Evolutionary conservation across 352 stramenopile genomes (phyloP).

Genomic region (Thraustochytrium sp.): DNA sequence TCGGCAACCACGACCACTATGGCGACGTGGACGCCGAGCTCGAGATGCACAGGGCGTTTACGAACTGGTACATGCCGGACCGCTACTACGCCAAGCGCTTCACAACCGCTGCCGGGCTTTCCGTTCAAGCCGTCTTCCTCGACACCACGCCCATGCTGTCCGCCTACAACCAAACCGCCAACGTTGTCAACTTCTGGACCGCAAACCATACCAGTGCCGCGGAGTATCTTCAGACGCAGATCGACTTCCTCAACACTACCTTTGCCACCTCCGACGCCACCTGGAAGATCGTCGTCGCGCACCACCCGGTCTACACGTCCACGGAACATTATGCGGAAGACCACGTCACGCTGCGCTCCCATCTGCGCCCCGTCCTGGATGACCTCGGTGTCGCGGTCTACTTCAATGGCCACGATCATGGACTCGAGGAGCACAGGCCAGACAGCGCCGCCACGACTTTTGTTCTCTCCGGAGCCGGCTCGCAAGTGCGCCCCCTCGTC

Average conservation of each 20-base stretch:
- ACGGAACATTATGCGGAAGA: constrained; percentile 39
- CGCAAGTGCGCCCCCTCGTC: not conserved
- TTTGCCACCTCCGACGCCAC: constrained; percentile 21
- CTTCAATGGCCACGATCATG: constrained; percentile 41
- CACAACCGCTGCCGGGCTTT: not conserved
- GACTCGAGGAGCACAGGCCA: constrained; percentile 13
- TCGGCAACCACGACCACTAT: constrained; percentile 30
- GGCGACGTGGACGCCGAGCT: not conserved
- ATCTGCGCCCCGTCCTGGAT: constrained; percentile 26
- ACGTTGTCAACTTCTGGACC: not conserved
- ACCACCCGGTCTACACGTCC: constrained; percentile 41
- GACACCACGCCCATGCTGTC: constrained; percentile 16
- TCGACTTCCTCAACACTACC: not conserved
- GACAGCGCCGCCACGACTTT: not conserved
- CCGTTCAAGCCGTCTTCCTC: not conserved
- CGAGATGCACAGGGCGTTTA: not conserved
- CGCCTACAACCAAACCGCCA: not conserved
- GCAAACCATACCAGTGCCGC: not conserved
- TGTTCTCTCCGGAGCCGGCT: constrained; percentile 25
- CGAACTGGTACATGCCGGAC: not conserved
- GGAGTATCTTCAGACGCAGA: not conserved
- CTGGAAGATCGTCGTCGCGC: constrained; percentile 34
- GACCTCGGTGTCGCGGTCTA: constrained; percentile 27
- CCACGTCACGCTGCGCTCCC: not conserved
- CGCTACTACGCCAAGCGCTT: constrained; percentile 20